phyloP scores from a whole-genome alignment of 2,329 filamentous ascomycete genomes.

The Xylariaceae sp. region DNA sequence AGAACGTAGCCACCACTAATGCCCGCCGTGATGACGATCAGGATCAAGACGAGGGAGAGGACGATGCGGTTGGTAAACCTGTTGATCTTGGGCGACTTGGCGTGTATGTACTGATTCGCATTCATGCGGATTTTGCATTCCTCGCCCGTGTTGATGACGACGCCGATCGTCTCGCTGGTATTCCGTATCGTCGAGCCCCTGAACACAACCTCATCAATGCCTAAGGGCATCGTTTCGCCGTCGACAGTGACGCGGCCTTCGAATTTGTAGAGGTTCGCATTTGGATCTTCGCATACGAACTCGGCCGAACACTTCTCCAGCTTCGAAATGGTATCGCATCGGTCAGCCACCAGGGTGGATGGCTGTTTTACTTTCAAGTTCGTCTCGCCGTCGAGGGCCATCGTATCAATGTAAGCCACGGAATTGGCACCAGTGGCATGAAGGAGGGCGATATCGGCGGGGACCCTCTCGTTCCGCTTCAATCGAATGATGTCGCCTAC shows the following conservation, averaged over 20 bases:
- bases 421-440: slow-evolving; percentile 72
- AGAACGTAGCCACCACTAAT: slow-evolving; percentile 79
- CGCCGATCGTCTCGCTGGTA: slow-evolving; percentile 62
- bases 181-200: slow-evolving; percentile 80
- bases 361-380: slow-evolving; percentile 73
- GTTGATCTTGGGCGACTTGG: slow-evolving; percentile 76
- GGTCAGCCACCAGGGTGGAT: slow-evolving; percentile 50
- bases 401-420: slow-evolving; percentile 77
- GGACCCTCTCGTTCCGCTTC: slow-evolving; percentile 71
- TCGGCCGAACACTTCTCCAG: slow-evolving; percentile 53
- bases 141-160: slow-evolving; percentile 85
- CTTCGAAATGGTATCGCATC: slow-evolving; percentile 50
- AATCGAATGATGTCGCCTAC: slow-evolving; percentile 68
- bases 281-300: slow-evolving; percentile 71
- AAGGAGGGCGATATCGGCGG: slow-evolving; percentile 76
- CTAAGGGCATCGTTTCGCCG: slow-evolving; percentile 61
- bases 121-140: slow-evolving; percentile 94
- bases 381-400: slow-evolving; percentile 79
- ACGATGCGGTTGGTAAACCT: slow-evolving; percentile 74
- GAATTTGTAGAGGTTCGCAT: slow-evolving; percentile 71
- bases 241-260: slow-evolving; percentile 61
- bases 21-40: slow-evolving; percentile 69
- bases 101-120: slow-evolving; percentile 77
- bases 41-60: slow-evolving; percentile 73
- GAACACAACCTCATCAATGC: slow-evolving; percentile 76